A percentile compares a stretch with the other conserved stretches of the same genome.
phyloP scores from a whole-genome alignment of 805 yeast genomes.

The Maudiozyma serrabonitensis region DNA sequence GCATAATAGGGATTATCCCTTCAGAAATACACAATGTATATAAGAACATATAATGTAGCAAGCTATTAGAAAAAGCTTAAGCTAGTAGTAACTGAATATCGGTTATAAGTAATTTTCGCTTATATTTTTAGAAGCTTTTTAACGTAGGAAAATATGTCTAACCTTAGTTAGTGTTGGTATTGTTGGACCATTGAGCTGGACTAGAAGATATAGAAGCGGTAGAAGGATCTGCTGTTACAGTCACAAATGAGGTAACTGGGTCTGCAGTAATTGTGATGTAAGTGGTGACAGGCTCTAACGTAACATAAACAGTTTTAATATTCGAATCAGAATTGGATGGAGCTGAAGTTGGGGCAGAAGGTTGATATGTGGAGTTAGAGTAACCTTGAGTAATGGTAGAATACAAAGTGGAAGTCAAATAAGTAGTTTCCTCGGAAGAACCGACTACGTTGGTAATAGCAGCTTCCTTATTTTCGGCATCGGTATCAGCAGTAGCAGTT shows the following conservation, averaged over 20 bases:
- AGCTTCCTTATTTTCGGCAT: neutral
- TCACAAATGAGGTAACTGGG: constrained; percentile 9
- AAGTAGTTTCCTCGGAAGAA: neutral
- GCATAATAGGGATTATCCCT: too few relatives aligned
- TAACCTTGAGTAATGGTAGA: constrained; percentile 2
- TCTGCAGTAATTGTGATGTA: constrained; percentile 7
- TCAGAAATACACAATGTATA: too few relatives aligned
- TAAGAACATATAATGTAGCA: too few relatives aligned
- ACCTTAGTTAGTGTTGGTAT: neutral
- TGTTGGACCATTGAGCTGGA: constrained; percentile 1
- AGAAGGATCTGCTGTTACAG: constrained; percentile 10
- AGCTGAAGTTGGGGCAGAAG: constrained; percentile 1
- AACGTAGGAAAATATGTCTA: neutral
- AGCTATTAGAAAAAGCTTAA: too few relatives aligned
- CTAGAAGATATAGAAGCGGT: neutral
- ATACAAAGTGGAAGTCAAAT: constrained; percentile 9
- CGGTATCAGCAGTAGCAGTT: neutral
- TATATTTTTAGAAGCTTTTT: neutral
- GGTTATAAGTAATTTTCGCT: neutral
- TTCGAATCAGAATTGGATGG: neutral
- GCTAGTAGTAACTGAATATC: too few relatives aligned
- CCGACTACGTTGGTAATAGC: neutral
- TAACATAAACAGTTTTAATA: constrained; percentile 5
- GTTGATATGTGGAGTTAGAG: constrained; percentile 3
- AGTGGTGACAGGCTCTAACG: constrained; percentile 12